Evolutionary conservation across 331 rosid species (phyloP).

Genomic region (Quercus lobata): DNA sequence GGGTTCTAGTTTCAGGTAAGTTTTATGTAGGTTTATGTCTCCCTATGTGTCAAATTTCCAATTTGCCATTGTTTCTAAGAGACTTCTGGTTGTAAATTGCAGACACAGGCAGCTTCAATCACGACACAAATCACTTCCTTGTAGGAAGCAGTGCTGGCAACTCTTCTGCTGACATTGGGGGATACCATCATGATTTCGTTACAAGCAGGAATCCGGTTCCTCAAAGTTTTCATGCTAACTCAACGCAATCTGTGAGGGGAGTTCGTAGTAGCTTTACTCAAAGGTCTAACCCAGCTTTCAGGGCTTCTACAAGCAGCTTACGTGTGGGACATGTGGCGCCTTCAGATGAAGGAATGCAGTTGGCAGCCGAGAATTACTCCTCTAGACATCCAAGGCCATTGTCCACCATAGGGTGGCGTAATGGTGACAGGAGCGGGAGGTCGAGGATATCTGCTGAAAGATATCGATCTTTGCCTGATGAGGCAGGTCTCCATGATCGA

Average conservation of each 20-base stretch:
- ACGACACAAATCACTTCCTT: constrained; percentile 50
- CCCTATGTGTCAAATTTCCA: background rate
- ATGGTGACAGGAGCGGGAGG: constrained; percentile 65
- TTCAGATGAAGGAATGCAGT: constrained; percentile 55
- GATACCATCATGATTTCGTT: constrained; percentile 53
- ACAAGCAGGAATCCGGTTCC: constrained; percentile 45
- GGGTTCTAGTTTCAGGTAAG: constrained; percentile 51
- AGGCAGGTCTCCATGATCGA: constrained; percentile 48
- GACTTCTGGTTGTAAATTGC: constrained; percentile 16
- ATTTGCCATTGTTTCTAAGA: constrained; percentile 13
- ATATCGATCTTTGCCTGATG: constrained; percentile 50
- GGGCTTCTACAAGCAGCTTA: constrained; percentile 63
- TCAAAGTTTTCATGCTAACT: constrained; percentile 47
- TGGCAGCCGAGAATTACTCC: constrained; percentile 52
- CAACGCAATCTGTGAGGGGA: constrained; percentile 53
- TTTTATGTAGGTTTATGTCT: background rate
- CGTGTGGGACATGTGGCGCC: constrained; percentile 49
- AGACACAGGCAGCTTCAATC: constrained; percentile 56
- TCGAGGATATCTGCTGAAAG: constrained; percentile 60
- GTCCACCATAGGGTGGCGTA: constrained; percentile 50
- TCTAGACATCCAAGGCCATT: constrained; percentile 64
- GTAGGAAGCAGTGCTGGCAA: constrained; percentile 56
- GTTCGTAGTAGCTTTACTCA: constrained; percentile 61
- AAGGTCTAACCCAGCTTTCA: constrained; percentile 50
- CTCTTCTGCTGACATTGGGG: constrained; percentile 51